These are phyloP conservation scores for Lachnellula subtilissima DNA, from an alignment of 2,329 filamentous ascomycete species.

Conservation along the genomic window DNA sequence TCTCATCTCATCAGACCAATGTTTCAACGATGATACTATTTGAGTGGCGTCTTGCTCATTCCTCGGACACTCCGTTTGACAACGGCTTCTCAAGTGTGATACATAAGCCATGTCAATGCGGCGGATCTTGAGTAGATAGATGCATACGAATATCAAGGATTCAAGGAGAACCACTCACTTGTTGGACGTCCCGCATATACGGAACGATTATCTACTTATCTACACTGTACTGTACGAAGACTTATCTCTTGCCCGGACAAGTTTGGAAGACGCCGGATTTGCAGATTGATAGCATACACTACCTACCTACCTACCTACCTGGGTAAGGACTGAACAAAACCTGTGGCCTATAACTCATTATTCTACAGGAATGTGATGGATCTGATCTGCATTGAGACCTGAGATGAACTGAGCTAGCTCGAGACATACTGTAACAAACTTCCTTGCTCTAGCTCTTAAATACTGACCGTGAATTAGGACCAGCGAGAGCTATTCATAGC, in stretches of 20 bases:
- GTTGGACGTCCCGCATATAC: not conserved
- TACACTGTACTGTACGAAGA: no score
- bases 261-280: no score
- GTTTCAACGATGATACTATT: constrained; percentile 18
- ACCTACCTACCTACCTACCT: not conserved
- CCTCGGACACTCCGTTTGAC: constrained; percentile 9
- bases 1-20: constrained; percentile 2
- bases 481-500: no score
- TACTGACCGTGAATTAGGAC: no score
- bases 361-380: not conserved
- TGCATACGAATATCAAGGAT: no score
- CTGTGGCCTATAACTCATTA: not conserved
- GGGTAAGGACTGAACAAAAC: not conserved
- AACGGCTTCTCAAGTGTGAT: constrained; percentile 4
- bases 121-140: constrained; percentile 9
- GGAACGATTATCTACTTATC: no score
- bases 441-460: no score
- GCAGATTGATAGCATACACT: not conserved
- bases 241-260: no score
- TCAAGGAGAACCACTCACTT: no score
- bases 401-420: no score
- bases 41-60: not conserved
- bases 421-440: no score
- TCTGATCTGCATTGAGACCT: no score
- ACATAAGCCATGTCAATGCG: constrained; percentile 12